Base-by-base conservation (phyloP, 1,284 basidiomycete species). In the Apiotrichum sp. region DNA sequence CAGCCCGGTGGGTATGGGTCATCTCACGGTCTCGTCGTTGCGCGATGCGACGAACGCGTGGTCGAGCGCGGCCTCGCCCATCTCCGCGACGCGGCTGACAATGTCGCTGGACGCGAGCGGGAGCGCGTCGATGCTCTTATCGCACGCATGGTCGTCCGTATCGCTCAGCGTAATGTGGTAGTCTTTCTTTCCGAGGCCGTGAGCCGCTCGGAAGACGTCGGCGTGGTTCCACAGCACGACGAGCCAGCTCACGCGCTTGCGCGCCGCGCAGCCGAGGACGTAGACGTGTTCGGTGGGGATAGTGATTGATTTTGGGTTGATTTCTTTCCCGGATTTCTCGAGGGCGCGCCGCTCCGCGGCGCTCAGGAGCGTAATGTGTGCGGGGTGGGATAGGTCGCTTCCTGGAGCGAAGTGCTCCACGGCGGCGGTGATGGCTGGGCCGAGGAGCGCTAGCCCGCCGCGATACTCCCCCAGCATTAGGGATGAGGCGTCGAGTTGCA, bases 221-320 rank as follows among this genome's bases (percentile, higher is more conserved):
- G 80, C 82, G 10, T 78, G 77, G 43, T 80, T 80, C 81, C 82
- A 84, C 3, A 84, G 73, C n/a, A 83, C 70, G 8, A 82, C 78
- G 11, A 81, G 73, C 64, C 80, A 84, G 11, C 11, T 9, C 9
- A 22, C 38, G 13, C 22, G 14, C 36, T 10, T 22, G 9, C 22
- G 14, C 8, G 14, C 6, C 22, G n/a, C 43, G 16, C 7, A 31
- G 2, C 43, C 47, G 16, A 54, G 36, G 13, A 47, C 52, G 49
- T 54, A 58, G n/a, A 58, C 39, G 47, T 53, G 10, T 40, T 16
- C 22, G n/a, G 44, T 3, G 7, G 43, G 42, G 41, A 55, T 44
- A 45, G 33, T 29, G 38, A 32, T 41, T 36, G 4, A 10, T 32
- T 2, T 10, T 10, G 29, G 11, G 43, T 9, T 14, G 22, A 31